These are phyloP conservation scores for Chrysanthemum makinoi DNA, from an alignment of 129 eudicot genomes.

Conservation along the genomic window DNA sequence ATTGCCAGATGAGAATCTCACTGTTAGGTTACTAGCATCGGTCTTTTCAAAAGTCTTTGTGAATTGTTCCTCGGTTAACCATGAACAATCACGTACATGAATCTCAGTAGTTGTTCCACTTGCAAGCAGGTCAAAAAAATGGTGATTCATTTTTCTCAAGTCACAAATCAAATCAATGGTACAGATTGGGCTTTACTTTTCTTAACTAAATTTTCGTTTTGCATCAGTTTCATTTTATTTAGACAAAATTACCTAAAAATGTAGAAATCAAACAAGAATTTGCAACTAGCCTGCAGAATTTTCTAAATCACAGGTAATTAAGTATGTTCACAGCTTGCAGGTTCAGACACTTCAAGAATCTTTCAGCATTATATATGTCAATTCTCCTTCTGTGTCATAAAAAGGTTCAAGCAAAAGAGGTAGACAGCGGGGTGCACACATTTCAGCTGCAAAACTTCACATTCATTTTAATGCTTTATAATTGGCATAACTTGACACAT, in stretches of 20 bases:
- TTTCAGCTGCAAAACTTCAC: too few relatives aligned
- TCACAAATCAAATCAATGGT: conserved; percentile 74
- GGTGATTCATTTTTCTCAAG: conserved; percentile 58
- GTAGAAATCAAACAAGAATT: conserved; percentile 52
- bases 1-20: conserved; percentile 17
- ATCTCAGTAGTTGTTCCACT: conserved; percentile 74
- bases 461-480: too few relatives aligned
- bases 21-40: conserved; percentile 55
- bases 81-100: conserved; percentile 78
- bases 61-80: conserved; percentile 62
- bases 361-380: too few relatives aligned
- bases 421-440: too few relatives aligned
- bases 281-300: conserved; percentile 32
- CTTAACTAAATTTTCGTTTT: conserved; percentile 59
- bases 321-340: too few relatives aligned
- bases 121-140: conserved; percentile 61
- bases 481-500: too few relatives aligned
- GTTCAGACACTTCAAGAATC: too few relatives aligned
- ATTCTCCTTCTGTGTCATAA: too few relatives aligned
- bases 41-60: conserved; percentile 39
- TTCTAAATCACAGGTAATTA: not conserved
- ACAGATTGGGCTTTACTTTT: conserved; percentile 57
- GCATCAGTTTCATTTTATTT: conserved; percentile 67
- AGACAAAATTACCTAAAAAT: conserved; percentile 42
- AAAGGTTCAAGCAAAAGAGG: too few relatives aligned